Percentiles rank a stretch among this genome's conserved stretches.
Evolutionary conservation across 768 basidiomycete genomes (phyloP).

Genomic region (Trametes coccinea): DNA sequence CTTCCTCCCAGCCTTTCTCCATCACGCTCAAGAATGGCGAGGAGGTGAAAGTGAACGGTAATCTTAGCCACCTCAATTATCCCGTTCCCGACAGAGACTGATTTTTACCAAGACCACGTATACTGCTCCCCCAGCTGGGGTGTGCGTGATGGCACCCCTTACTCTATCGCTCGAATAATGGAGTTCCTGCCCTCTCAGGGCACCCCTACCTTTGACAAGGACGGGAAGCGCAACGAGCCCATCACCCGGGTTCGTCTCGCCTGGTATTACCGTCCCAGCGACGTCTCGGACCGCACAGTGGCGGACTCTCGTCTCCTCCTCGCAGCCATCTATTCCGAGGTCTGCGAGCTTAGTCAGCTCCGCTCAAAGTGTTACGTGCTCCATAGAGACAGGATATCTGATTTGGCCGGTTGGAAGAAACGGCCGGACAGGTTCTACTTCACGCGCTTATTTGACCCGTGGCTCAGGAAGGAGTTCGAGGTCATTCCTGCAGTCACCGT

Average conservation of each 20-base stretch:
- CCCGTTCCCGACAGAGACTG: constrained; percentile 30
- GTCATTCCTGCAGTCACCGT: constrained; percentile 86
- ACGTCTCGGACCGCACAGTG: constrained; percentile 90
- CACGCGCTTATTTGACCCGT: constrained; percentile 92
- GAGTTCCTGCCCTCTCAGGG: constrained; percentile 88
- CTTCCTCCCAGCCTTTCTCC: constrained; percentile 43
- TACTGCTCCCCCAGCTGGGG: constrained; percentile 95
- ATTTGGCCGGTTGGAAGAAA: constrained; percentile 92
- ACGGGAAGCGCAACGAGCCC: constrained; percentile 64
- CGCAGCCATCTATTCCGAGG: constrained; percentile 95
- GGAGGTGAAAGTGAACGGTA: constrained; percentile 86
- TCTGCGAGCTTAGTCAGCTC: constrained; percentile 92
- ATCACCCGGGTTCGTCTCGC: constrained; percentile 87
- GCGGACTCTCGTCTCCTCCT: constrained; percentile 90
- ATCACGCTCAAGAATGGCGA: constrained; percentile 75
- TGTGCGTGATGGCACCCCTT: constrained; percentile 90
- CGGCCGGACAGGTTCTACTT: constrained; percentile 96
- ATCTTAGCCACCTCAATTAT: constrained; percentile 29
- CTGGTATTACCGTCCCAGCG: constrained; percentile 96
- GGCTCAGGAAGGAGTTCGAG: constrained; percentile 98
- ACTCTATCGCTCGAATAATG: constrained; percentile 95
- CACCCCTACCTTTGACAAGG: constrained; percentile 48
- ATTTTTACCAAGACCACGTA: constrained; percentile 80
- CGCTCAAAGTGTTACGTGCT: constrained; percentile 92
- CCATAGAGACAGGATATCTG: constrained; percentile 93